phyloP scores from a whole-genome alignment of 129 eudicot genomes.

The Kitagawia praeruptora region DNA sequence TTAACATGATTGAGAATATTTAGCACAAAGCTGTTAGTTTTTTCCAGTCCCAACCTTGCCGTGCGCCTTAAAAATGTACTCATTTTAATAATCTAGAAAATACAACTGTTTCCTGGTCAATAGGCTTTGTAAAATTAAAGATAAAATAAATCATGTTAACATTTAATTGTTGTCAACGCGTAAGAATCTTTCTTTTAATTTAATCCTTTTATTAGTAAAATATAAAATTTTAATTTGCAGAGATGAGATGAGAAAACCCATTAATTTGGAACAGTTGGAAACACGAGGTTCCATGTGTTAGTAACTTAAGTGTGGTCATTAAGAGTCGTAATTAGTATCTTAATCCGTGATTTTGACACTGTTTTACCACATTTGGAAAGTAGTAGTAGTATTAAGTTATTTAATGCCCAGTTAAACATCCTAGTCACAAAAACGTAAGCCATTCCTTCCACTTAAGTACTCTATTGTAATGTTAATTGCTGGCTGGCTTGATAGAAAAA shows the following conservation, averaged over 20 bases:
- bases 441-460: no score
- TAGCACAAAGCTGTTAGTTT: not conserved
- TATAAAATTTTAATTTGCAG: not conserved
- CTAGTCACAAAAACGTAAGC: not conserved
- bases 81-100: not conserved
- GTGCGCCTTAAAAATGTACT: not conserved
- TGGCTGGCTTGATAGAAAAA: not conserved
- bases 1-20: conserved; percentile 8
- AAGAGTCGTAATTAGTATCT: not conserved
- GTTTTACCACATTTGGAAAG: not conserved
- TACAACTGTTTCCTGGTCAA: conserved; percentile 18
- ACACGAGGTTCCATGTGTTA: conserved; percentile 13
- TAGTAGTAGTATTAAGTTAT: not conserved
- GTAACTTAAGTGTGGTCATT: not conserved
- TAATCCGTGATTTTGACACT: not conserved
- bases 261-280: conserved; percentile 4
- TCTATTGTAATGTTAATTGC: no score
- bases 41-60: conserved; percentile 6
- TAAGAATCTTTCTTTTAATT: not conserved
- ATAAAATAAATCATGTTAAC: not conserved
- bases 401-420: not conserved
- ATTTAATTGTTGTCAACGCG: not conserved
- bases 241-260: not conserved
- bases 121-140: not conserved
- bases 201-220: not conserved